Conservation (phyloP, 495 filamentous ascomycete species). For the Talaromyces wortmannii region DNA sequence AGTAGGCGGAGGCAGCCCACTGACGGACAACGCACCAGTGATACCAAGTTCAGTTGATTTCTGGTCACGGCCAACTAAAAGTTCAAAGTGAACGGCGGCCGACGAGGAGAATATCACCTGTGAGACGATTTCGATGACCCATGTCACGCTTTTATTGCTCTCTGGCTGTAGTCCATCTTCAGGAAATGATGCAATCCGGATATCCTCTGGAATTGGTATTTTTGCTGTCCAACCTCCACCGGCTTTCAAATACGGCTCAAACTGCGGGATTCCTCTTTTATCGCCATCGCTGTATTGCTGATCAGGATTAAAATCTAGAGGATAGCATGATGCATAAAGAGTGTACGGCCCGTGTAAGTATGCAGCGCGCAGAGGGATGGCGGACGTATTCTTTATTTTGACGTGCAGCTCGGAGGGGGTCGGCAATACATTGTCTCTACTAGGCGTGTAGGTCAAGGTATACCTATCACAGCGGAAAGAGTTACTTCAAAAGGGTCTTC, state of each 20-base stretch:
- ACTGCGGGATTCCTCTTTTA: constrained; percentile 66
- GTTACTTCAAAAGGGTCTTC: not conserved
- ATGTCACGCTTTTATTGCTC: constrained; percentile 51
- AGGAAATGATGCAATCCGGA: constrained; percentile 44
- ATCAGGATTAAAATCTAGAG: constrained; percentile 73
- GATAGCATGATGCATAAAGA: constrained; percentile 77
- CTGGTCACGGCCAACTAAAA: constrained; percentile 79
- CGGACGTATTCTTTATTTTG: constrained; percentile 85
- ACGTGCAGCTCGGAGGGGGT: constrained; percentile 72
- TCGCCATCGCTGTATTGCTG: constrained; percentile 56
- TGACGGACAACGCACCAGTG: constrained; percentile 32
- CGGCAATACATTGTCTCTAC: constrained; percentile 78
- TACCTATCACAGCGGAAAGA: constrained; percentile 48
- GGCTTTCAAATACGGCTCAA: constrained; percentile 93
- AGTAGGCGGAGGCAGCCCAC: constrained; percentile 49
- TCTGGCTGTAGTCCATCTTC: constrained; percentile 21
- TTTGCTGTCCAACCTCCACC: constrained; percentile 76
- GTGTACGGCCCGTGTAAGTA: constrained; percentile 96
- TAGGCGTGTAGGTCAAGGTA: constrained; percentile 89
- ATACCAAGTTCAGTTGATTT: constrained; percentile 62
- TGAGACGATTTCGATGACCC: constrained; percentile 86
- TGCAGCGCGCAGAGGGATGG: constrained; percentile 83
- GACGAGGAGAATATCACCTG: constrained; percentile 88
- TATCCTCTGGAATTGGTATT: constrained; percentile 68
- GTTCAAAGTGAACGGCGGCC: constrained; percentile 84